Percentiles rank a stretch among this genome's conserved stretches.
These are phyloP conservation scores for Somion occarium DNA, from an alignment of 1,284 basidiomycete species.

Conservation along the genomic window DNA sequence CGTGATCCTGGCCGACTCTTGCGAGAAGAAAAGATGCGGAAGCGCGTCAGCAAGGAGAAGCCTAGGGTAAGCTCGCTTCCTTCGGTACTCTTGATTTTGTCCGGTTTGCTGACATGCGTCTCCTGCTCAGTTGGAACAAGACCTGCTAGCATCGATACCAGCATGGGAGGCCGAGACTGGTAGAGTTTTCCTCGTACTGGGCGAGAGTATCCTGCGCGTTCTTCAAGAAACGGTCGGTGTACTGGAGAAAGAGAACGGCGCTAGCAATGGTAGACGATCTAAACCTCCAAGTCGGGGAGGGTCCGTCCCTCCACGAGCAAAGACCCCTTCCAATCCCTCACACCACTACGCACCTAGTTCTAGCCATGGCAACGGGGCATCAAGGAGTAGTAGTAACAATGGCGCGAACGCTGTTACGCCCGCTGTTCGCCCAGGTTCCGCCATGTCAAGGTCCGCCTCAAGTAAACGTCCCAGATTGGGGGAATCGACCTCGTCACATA, in stretches of 20 bases:
- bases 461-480: conserved; percentile 55
- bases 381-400: conserved; percentile 6
- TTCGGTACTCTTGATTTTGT: conserved; percentile 2
- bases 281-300: conserved; percentile 34
- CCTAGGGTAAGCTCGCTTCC: conserved; percentile 65
- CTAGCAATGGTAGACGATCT: conserved; percentile 30
- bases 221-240: conserved; percentile 38
- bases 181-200: conserved; percentile 81
- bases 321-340: conserved; percentile 45
- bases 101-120: conserved; percentile 4
- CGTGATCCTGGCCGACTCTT: conserved; percentile 77
- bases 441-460: conserved; percentile 35
- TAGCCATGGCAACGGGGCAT: conserved; percentile 14
- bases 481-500: conserved; percentile 28
- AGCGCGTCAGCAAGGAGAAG: conserved; percentile 91
- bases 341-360: conserved; percentile 31
- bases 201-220: conserved; percentile 77
- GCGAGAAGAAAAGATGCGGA: conserved; percentile 96
- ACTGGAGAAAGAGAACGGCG: conserved; percentile 71
- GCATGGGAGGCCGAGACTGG: conserved; percentile 84
- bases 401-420: conserved; percentile 48
- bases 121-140: conserved; percentile 73
- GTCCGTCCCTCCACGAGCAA: conserved; percentile 54
- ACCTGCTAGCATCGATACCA: conserved; percentile 77
- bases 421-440: conserved; percentile 49